Base-by-base conservation (phyloP, 2,329 filamentous ascomycete genomes). In the Aschersonia sp. region DNA sequence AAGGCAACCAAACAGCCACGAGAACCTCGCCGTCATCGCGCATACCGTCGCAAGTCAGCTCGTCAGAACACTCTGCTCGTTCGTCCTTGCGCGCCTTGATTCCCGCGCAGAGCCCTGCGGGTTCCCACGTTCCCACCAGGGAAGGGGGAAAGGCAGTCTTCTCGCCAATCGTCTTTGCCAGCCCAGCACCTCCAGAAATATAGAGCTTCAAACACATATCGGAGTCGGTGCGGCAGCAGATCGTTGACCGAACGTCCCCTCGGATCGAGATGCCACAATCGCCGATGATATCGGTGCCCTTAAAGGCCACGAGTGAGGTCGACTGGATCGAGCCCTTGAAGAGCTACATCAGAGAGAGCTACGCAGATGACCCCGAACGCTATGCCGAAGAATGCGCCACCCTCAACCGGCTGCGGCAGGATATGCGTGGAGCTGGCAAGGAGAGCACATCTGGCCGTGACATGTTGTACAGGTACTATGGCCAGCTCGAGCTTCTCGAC, bases 351-450 rank as follows among this genome's bases (percentile, higher is more conserved):
- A 80, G 89, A 55, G 78, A 89, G 57, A 94, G 85, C 30, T 96
- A 98, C 64, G 89, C 89, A 63, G 92, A 98, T 67, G 91, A 97
- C 63, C 91, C 92, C 31, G 92, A 98, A 65, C 81, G 88, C 57
- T 98, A 98, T 71, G 79, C 82, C 47, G 89, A 97, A 66, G 92
- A 98, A 75, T 97, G 92, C 71, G 82, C 81, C 42, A 94, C 89
- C 40, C 79, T 98, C 65, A 94, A 97, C 69, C 82, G 92, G 43
- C 72, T 98, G 67, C 82, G 92, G 58, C 94, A 98, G 78, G 94
- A 98, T 63, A 96, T 98, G 87, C 80, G 94, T 61, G 92, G 94
- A 35, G 92, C 92, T 32, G 91, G 92, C 29, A 95, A 94, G 67
- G 92, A 98, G 63, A 97, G 89, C 66, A 92, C 88, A 29, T 86